phyloP scores from a whole-genome alignment of 2,329 filamentous ascomycete genomes.

The Colletotrichum sp. region DNA sequence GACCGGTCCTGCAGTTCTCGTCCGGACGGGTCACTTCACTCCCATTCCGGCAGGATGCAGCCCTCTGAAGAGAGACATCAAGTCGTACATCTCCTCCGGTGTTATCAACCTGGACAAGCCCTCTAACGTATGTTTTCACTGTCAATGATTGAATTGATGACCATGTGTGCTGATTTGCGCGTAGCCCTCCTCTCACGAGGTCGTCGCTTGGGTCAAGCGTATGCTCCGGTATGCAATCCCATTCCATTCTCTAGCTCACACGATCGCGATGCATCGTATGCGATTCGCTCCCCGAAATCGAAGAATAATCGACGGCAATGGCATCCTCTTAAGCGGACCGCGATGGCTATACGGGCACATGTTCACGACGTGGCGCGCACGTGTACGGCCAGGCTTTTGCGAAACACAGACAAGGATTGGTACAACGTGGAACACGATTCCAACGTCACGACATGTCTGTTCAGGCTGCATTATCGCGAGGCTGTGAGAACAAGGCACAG shows the following conservation, averaged over 20 bases:
- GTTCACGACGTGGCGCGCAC: not conserved
- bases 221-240: slow-evolving; percentile 74
- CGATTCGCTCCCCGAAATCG: not conserved
- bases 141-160: not conserved
- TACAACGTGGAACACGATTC: not conserved
- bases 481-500: not conserved
- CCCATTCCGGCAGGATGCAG: slow-evolving; percentile 93
- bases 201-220: slow-evolving; percentile 98
- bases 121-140: slow-evolving; percentile 18
- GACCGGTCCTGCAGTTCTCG: slow-evolving; percentile 68
- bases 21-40: slow-evolving; percentile 95
- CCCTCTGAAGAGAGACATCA: slow-evolving; percentile 91
- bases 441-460: not conserved
- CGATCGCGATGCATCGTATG: not conserved
- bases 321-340: not conserved
- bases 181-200: slow-evolving; percentile 76
- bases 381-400: not conserved
- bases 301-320: not conserved
- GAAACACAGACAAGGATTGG: not conserved
- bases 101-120: slow-evolving; percentile 95
- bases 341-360: not conserved
- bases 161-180: not conserved
- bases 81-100: slow-evolving; percentile 95
- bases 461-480: not conserved
- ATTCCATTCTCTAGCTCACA: not conserved